Evolutionary conservation across 495 filamentous ascomycete species (phyloP).

Genomic region (Aspergillus steynii): DNA sequence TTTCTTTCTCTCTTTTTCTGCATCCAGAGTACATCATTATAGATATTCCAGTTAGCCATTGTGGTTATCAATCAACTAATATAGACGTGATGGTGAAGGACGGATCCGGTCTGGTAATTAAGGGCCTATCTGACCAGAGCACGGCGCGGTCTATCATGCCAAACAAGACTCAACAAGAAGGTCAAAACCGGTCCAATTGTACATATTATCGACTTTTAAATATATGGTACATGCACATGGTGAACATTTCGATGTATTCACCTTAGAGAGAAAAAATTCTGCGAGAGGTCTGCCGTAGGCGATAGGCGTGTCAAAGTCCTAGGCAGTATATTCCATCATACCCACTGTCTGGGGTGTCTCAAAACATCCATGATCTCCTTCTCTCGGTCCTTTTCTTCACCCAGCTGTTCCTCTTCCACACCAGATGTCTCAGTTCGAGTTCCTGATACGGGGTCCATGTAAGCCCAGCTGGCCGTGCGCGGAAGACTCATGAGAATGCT

Average conservation of each 20-base stretch:
- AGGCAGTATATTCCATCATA: conserved; percentile 44
- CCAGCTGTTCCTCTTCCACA: conserved; percentile 35
- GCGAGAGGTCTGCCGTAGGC: neutral
- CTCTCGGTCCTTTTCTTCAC: conserved; percentile 54
- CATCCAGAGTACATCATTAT: neutral
- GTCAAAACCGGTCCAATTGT: neutral
- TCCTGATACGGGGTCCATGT: conserved; percentile 74
- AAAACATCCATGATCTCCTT: conserved; percentile 79
- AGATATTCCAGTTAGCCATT: neutral
- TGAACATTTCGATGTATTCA: neutral
- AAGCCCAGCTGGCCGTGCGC: conserved; percentile 88
- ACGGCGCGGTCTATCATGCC: neutral
- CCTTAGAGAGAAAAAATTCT: neutral
- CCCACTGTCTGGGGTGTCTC: conserved; percentile 86
- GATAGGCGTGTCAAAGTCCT: neutral
- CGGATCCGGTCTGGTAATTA: too few relatives aligned
- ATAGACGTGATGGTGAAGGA: neutral
- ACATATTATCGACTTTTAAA: neutral
- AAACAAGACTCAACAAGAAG: neutral
- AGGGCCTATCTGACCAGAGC: too few relatives aligned
- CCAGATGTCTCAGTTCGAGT: conserved; percentile 39
- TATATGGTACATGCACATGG: neutral
- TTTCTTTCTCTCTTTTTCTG: neutral
- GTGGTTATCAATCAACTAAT: neutral
- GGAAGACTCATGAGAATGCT: conserved; percentile 98